Conservation (phyloP, 2,329 filamentous ascomycete species). For the Colletotrichum musicola region DNA sequence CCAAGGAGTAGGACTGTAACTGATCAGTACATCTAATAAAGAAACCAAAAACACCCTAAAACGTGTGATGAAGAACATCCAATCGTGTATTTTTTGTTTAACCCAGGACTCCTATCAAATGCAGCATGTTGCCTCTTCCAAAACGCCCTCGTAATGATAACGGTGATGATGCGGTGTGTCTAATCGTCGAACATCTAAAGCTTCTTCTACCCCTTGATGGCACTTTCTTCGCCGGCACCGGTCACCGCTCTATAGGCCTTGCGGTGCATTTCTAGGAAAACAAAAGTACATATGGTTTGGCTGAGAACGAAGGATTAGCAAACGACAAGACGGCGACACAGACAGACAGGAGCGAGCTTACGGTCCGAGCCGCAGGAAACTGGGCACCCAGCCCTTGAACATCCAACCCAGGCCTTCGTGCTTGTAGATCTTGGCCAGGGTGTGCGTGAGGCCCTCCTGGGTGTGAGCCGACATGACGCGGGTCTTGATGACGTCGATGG, state of each 20-base stretch:
- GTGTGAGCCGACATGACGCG: constrained; percentile 80
- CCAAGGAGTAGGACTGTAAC: too few species aligned
- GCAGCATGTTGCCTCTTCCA: constrained; percentile 30
- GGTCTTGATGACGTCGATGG: constrained; percentile 91
- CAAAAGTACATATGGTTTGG: constrained; percentile 88
- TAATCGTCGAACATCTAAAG: constrained; percentile 20
- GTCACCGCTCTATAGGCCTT: constrained; percentile 75
- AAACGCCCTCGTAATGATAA: constrained; percentile 29
- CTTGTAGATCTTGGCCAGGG: constrained; percentile 76
- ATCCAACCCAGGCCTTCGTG: constrained; percentile 84
- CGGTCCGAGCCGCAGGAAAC: constrained; percentile 74
- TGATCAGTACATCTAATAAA: not conserved
- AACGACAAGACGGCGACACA: not conserved
- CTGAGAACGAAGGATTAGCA: constrained; percentile 47
- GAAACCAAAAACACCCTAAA: not conserved
- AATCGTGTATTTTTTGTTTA: constrained; percentile 14
- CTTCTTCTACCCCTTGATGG: constrained; percentile 14
- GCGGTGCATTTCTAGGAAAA: constrained; percentile 90
- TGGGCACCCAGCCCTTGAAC: constrained; percentile 92
- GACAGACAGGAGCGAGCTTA: constrained; percentile 53
- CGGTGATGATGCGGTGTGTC: constrained; percentile 21
- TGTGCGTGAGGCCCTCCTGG: constrained; percentile 64
- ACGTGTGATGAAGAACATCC: not conserved
- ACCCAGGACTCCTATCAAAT: constrained; percentile 36
- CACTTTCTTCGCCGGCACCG: constrained; percentile 52